phyloP scores from a whole-genome alignment of 2,329 filamentous ascomycete species.

The Dactylellina haptotyla region DNA sequence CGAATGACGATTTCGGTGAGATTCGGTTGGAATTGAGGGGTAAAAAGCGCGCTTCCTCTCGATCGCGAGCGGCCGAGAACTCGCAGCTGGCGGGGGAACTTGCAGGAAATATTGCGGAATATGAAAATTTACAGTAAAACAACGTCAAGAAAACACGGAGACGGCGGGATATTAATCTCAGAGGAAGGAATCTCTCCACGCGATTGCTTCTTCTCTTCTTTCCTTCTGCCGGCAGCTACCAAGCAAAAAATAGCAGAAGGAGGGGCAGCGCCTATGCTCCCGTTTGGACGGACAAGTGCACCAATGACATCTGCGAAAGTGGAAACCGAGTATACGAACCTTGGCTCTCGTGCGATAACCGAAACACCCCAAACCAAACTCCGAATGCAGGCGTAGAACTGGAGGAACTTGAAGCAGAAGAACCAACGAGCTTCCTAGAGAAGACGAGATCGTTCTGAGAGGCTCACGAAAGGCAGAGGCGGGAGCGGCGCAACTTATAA shows the following conservation, averaged over 20 bases:
- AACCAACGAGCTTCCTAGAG: not conserved
- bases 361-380: not conserved
- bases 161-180: no score
- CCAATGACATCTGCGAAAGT: slow-evolving; percentile 6
- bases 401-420: not conserved
- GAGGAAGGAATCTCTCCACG: no score
- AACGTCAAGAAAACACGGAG: no score
- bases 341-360: slow-evolving; percentile 11
- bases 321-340: slow-evolving; percentile 21
- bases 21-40: slow-evolving; percentile 3
- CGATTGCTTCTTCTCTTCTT: no score
- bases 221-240: not conserved
- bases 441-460: not conserved
- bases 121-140: not conserved
- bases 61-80: slow-evolving; percentile 8
- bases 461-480: not conserved
- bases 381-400: slow-evolving; percentile 6
- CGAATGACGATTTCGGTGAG: slow-evolving; percentile 2
- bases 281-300: not conserved
- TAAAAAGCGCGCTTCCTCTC: not conserved
- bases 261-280: not conserved
- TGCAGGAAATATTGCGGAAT: not conserved
- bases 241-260: not conserved
- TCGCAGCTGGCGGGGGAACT: not conserved
- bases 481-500: slow-evolving; percentile 9